Percentiles rank a stretch among this genome's conserved stretches.
Conservation (phyloP, 768 basidiomycete genomes). For the Rhodosporidiobolus sp. region DNA sequence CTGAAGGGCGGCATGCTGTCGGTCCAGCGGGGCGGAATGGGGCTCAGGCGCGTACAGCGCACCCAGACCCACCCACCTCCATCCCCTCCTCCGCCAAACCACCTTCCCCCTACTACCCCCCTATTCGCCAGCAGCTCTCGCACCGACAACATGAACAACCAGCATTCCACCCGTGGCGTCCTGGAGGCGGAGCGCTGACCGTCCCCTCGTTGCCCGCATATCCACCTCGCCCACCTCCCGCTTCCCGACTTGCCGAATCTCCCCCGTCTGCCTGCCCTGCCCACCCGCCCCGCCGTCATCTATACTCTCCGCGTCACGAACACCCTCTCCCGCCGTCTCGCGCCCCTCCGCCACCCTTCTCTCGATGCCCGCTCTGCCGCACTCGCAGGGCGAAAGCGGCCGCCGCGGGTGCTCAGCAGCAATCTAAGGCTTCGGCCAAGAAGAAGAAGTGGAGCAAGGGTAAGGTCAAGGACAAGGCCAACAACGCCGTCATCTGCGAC, state of each 20-base stretch:
- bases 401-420: constrained; percentile 20
- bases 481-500: constrained; percentile 92
- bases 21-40: no score
- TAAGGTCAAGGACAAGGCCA: constrained; percentile 99
- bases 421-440: constrained; percentile 76
- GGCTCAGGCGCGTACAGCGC: no score
- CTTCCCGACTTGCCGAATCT: no score
- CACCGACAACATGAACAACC: no score
- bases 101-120: no score
- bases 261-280: no score
- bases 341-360: background rate
- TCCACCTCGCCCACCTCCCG: background rate
- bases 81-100: background rate
- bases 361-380: background rate
- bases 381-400: constrained; percentile 37
- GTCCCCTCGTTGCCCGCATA: constrained; percentile 7
- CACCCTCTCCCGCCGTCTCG: background rate
- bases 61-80: background rate
- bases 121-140: no score
- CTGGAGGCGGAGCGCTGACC: background rate
- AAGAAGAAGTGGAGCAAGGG: constrained; percentile 99
- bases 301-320: no score
- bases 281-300: no score
- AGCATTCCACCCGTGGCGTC: background rate
- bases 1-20: background rate